Base-by-base conservation (phyloP, 2,329 filamentous ascomycete genomes). In the Penicillium sp. region DNA sequence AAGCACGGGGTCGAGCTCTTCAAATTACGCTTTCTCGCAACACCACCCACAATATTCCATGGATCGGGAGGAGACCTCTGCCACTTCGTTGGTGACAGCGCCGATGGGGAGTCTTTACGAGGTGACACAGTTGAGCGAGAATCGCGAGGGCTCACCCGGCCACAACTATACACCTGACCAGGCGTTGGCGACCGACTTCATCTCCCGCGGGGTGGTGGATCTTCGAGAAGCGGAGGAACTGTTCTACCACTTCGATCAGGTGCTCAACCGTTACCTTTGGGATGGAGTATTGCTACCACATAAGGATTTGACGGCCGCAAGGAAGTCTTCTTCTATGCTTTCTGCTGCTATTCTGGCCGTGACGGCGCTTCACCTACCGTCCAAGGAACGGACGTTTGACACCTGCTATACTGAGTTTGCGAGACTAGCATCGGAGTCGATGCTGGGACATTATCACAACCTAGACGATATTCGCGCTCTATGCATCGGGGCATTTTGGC, bases 401-500 rank as follows among this genome's bases (percentile, higher is more conserved):
- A 73, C 71, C 6, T 82, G 80, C 64, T 81, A 76, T 56, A 76
- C 75, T 22, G 81, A 83, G 61, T 82, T 82, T 61, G 77, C 79
- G 29, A 75, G 74, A 22, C 65, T 83, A n/a, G 79, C 82, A 35
- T 78, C 81, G 3, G 76, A 77, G 42, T 78, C 79, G 2, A 80
- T 83, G 76, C 77, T 83, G 47, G 78, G 78, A 54, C 74, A 78
- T 37, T 78, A 80, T 41, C 76, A 81, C 49, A 78, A 79, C 37
- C 67, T 79, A 52, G 80, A 83, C 57, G 78, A 80, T 59, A 71
- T 84, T 50, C 76, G 80, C 29, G 81, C 79, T 2, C 67, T 84
- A 46, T 82, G 81, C 57, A 79, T 83, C 42, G 81, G 77, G 7
- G 78, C 80, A 5, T 83, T 82, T 59, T 84, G 81, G 81, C 74